Evolutionary conservation across 495 filamentous ascomycete species (phyloP).

Genomic region (Hyaloscypha finlandica): DNA sequence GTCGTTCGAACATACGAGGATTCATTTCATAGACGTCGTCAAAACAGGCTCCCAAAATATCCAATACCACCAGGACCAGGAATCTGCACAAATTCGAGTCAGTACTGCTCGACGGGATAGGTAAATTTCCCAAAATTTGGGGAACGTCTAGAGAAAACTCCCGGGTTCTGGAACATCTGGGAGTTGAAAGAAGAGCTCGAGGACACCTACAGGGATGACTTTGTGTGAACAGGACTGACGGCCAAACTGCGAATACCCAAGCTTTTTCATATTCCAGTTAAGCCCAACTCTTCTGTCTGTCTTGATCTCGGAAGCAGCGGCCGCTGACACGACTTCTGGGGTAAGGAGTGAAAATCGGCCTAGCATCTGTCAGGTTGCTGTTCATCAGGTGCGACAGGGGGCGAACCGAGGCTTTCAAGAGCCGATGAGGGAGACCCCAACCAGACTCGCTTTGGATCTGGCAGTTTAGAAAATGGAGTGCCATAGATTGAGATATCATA

Average conservation of each 20-base stretch:
- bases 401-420: conserved; percentile 52
- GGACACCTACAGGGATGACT: conserved; percentile 38
- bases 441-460: conserved; percentile 52
- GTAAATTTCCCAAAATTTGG: too few species aligned
- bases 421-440: conserved; percentile 44
- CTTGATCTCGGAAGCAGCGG: conserved; percentile 50
- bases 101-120: too few species aligned
- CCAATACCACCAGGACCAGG: conserved; percentile 29
- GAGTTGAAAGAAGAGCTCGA: too few species aligned
- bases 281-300: conserved; percentile 54
- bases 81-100: too few species aligned
- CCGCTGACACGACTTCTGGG: conserved; percentile 51
- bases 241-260: conserved; percentile 47
- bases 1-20: conserved; percentile 27
- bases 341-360: conserved; percentile 61
- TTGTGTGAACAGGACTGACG: conserved; percentile 43
- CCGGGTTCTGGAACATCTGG: too few species aligned
- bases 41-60: conserved; percentile 22
- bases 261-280: conserved; percentile 49
- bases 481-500: conserved; percentile 20
- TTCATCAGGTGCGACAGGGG: background rate
- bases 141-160: too few species aligned
- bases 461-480: conserved; percentile 47
- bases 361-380: background rate
- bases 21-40: conserved; percentile 35